phyloP scores from a whole-genome alignment of 2,329 filamentous ascomycete species.

The Aureobasidium pullulans region DNA sequence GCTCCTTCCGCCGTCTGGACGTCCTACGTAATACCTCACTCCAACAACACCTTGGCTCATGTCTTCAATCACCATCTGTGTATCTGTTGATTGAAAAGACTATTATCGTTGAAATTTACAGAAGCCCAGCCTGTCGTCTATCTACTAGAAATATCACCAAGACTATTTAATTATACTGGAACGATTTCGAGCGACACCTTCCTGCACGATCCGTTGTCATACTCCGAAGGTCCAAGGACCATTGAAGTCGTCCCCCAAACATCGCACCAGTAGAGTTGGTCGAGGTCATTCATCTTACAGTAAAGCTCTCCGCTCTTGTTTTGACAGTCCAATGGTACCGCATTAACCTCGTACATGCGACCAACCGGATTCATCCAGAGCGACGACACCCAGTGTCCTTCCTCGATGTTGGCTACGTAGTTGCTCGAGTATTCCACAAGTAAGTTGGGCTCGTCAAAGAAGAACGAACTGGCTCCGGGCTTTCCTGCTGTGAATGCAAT shows the following conservation, averaged over 20 bases:
- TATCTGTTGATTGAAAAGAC: too few species aligned
- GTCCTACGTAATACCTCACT: too few species aligned
- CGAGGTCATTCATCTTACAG: neutral
- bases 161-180: neutral
- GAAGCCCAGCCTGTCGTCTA: too few species aligned
- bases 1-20: too few species aligned
- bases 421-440: neutral
- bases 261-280: constrained; percentile 7
- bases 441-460: neutral
- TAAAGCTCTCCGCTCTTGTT: neutral
- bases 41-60: too few species aligned
- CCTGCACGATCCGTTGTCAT: constrained; percentile 2
- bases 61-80: too few species aligned
- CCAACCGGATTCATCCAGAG: constrained; percentile 4
- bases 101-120: too few species aligned
- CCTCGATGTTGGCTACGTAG: constrained; percentile 1
- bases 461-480: neutral
- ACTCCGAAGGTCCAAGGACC: neutral
- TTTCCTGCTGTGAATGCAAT: neutral
- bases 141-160: neutral
- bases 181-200: neutral
- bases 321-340: neutral
- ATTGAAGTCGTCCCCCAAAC: neutral
- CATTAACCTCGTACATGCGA: neutral
- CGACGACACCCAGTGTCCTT: neutral